Conservation (phyloP, 148 eudicot genomes). For the Vaccinium macrocarpon region DNA sequence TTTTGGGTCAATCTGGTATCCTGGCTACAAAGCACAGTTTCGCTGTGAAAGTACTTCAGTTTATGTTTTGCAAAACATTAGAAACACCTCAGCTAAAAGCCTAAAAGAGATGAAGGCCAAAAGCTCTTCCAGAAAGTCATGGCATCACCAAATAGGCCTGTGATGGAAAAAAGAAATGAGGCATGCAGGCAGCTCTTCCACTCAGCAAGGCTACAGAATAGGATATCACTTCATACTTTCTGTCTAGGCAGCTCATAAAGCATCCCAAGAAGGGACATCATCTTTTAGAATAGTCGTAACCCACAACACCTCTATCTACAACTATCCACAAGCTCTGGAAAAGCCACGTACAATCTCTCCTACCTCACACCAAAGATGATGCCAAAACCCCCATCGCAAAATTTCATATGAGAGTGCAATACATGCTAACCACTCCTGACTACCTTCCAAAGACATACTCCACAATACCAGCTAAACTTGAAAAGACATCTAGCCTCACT, state of each 20-base stretch:
- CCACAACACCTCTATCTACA: background rate
- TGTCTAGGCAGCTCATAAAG: background rate
- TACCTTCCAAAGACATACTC: background rate
- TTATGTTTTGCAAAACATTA: background rate
- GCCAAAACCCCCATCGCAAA: background rate
- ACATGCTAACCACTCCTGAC: background rate
- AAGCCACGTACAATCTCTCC: background rate
- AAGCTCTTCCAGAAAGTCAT: conserved; percentile 10
- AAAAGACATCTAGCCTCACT: background rate
- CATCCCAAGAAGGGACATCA: background rate
- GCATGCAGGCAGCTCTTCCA: background rate
- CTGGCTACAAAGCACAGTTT: background rate
- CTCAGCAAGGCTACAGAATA: background rate
- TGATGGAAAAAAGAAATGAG: background rate
- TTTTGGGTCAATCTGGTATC: background rate
- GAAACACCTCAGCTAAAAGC: background rate
- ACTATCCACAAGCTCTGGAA: background rate
- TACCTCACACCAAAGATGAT: background rate
- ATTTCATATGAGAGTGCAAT: background rate
- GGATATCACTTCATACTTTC: background rate
- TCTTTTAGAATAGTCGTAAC: background rate
- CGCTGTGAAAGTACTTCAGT: background rate
- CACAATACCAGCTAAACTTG: background rate
- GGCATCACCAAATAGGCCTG: background rate
- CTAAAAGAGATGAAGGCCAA: background rate